Conservation (phyloP, 352 stramenopile genomes). For the Thalassiosira hispida region DNA sequence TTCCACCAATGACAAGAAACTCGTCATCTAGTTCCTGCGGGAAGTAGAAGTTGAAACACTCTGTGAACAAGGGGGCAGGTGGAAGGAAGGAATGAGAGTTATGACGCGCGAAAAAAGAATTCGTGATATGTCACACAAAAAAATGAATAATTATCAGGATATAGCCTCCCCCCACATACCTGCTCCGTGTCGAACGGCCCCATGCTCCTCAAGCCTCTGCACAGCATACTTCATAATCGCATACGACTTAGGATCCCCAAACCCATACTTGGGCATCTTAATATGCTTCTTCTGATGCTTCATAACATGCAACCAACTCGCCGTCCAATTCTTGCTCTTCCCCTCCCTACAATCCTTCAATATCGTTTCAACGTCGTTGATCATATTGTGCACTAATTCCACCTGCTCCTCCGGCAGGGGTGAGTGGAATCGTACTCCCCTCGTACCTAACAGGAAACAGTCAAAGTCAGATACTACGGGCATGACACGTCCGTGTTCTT, state of each 20-base stretch:
- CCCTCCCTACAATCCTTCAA: constrained; percentile 48
- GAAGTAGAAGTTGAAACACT: constrained; percentile 85
- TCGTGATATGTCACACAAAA: not conserved
- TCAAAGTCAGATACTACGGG: constrained; percentile 77
- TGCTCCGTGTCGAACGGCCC: constrained; percentile 72
- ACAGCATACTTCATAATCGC: constrained; percentile 76
- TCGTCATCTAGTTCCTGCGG: constrained; percentile 83
- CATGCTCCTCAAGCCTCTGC: constrained; percentile 54
- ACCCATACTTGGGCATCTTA: constrained; percentile 71
- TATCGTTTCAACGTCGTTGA: constrained; percentile 67
- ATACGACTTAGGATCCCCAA: constrained; percentile 79
- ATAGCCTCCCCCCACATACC: not conserved
- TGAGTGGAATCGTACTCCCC: constrained; percentile 59
- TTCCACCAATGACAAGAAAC: constrained; percentile 74
- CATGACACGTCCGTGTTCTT: constrained; percentile 68
- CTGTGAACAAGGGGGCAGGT: constrained; percentile 4
- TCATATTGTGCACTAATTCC: constrained; percentile 64
- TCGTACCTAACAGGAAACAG: constrained; percentile 72
- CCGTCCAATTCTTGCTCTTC: constrained; percentile 64
- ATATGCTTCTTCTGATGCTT: constrained; percentile 52
- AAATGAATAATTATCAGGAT: constrained; percentile 2
- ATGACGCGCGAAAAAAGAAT: not conserved
- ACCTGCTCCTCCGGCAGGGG: constrained; percentile 70
- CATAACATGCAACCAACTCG: constrained; percentile 69
- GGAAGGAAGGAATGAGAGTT: not conserved